Base-by-base conservation (phyloP, 73 alveolate genomes). In the Blepharisma japonicum region DNA sequence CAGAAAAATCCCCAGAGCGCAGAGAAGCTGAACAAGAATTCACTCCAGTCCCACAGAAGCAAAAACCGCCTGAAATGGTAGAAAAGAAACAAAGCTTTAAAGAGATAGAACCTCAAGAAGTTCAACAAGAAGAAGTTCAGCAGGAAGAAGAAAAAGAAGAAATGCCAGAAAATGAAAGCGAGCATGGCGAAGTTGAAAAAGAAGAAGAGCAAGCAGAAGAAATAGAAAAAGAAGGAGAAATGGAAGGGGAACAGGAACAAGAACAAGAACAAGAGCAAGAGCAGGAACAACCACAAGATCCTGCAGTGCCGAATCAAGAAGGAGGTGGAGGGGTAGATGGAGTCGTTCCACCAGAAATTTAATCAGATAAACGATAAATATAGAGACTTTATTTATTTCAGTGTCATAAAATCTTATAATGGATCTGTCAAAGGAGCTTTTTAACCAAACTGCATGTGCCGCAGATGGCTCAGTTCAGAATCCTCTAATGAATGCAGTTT, bases 141-240 rank as follows among this genome's bases (percentile, higher is more conserved):
- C 56, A 55, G 0, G 77, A 76, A 21, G 83, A 67, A 50, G 78
- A 6, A 25, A 23, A 48, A 14, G 45, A 76, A 20, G 55, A 51
- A 8, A 32, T 7, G 78, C 76, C 78, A 9, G 74, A 48, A 71
- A 18, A 51, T 9, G 48, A 72, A 18, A 47, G 8, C 18, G 47
- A 14, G 11, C 53, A n/a, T n/a, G 47, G 27, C 11, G 77, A 72
- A 48, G 78, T 6, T 7, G 82, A 21, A 21, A 32, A 72, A 3
- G 77, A 38, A 32, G 82, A 56, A 72, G 82, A 14, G 76, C 87
- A 8, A 32, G 55, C 45, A 9, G 51, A 46, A 4, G 20, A 9
- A 50, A 4, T 38, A 70, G 70, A 18, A 23, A n/a, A 70, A 38
- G 67, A 70, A 38, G 68, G 51, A 72, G 82, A 11, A 9, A 20